Conservation (phyloP, 352 stramenopile species). For the Pythium volutum region DNA sequence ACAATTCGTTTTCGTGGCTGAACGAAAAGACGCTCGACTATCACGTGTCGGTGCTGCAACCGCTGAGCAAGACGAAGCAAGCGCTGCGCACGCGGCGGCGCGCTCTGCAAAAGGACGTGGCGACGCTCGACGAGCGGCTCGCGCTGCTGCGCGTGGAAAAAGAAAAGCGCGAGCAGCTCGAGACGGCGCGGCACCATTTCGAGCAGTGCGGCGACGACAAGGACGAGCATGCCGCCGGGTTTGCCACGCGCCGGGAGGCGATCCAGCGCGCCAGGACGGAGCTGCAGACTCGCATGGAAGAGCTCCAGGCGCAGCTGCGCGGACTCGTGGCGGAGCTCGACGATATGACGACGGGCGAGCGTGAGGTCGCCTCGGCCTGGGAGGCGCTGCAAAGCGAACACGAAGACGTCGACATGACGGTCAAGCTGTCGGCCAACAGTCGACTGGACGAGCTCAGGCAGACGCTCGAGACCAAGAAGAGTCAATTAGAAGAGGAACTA, state of each 20-base stretch:
- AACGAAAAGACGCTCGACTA: conserved; percentile 86
- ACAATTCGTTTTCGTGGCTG: conserved; percentile 84
- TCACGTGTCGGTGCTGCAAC: conserved; percentile 73
- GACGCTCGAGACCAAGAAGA: not conserved
- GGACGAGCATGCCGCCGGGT: conserved; percentile 30
- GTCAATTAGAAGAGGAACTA: conserved; percentile 5
- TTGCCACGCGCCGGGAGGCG: conserved; percentile 30
- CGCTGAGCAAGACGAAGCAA: conserved; percentile 37
- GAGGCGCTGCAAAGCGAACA: conserved; percentile 35
- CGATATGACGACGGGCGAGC: conserved; percentile 44
- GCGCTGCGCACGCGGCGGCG: conserved; percentile 33
- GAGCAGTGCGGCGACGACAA: conserved; percentile 35
- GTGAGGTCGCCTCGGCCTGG: conserved; percentile 35
- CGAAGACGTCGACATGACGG: conserved; percentile 73
- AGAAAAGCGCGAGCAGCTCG: conserved; percentile 34
- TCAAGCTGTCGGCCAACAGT: conserved; percentile 45
- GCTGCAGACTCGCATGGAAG: conserved; percentile 62
- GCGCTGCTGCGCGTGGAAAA: conserved; percentile 35
- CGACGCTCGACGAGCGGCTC: conserved; percentile 32
- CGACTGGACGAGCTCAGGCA: conserved; percentile 15
- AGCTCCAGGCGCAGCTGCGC: conserved; percentile 40
- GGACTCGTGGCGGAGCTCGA: conserved; percentile 44
- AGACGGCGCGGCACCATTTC: conserved; percentile 34
- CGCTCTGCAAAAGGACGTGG: conserved; percentile 21
- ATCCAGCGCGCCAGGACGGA: conserved; percentile 35